These are phyloP conservation scores for Fraxinus dipetala DNA, from an alignment of 305 asterid species.

Conservation along the genomic window DNA sequence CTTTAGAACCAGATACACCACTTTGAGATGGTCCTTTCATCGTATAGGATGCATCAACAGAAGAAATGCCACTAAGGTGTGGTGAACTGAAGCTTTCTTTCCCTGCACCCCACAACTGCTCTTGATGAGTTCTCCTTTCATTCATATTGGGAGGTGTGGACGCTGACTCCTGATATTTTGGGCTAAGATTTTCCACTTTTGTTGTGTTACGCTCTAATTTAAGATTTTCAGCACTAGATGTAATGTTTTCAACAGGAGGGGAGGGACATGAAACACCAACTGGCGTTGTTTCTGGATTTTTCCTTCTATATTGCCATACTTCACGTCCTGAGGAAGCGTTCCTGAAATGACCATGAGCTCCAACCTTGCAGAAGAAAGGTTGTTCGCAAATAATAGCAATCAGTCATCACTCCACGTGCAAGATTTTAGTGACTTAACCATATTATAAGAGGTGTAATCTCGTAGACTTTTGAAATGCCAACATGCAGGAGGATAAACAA, in stretches of 20 bases:
- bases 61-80: conserved; percentile 15
- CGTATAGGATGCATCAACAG: neutral
- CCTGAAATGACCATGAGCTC: conserved; percentile 12
- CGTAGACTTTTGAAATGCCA: neutral
- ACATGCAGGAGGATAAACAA: neutral
- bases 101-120: conserved; percentile 1
- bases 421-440: neutral
- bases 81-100: conserved; percentile 16
- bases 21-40: conserved; percentile 18
- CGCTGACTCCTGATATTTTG: conserved; percentile 16
- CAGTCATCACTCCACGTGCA: neutral
- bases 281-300: conserved; percentile 16
- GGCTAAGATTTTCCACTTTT: conserved; percentile 7
- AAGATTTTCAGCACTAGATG: conserved; percentile 18
- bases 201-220: conserved; percentile 14
- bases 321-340: conserved; percentile 20
- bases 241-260: conserved; percentile 1
- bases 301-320: conserved; percentile 19
- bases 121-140: conserved; percentile 10
- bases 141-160: conserved; percentile 6
- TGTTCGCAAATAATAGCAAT: neutral
- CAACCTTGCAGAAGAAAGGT: conserved; percentile 29
- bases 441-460: neutral
- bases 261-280: conserved; percentile 22
- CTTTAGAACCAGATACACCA: conserved; percentile 5